phyloP scores from a whole-genome alignment of 805 yeast genomes.

The Teunomyces lycoperdinae region DNA sequence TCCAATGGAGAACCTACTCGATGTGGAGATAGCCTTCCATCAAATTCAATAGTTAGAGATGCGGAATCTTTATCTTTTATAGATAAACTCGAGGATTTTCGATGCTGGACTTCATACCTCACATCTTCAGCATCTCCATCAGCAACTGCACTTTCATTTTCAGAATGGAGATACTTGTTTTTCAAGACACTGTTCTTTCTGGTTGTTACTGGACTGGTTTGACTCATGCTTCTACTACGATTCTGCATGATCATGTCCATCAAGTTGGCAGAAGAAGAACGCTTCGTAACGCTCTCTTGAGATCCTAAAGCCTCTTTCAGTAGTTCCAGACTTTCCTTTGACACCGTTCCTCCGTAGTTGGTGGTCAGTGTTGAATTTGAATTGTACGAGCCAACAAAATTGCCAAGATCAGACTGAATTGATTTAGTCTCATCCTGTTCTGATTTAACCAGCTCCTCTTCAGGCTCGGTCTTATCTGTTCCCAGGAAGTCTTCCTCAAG shows the following conservation, averaged over 20 bases:
- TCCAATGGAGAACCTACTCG: constrained; percentile 8
- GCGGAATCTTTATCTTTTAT: neutral
- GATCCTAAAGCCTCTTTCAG: constrained; percentile 1
- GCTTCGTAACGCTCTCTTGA: constrained; percentile 12
- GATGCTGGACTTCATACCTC: neutral
- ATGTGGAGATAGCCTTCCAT: constrained; percentile 6
- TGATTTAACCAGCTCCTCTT: neutral
- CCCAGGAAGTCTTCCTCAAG: constrained; percentile 31
- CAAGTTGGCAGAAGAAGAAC: constrained; percentile 18
- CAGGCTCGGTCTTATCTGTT: constrained; percentile 3
- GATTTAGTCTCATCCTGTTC: constrained; percentile 22
- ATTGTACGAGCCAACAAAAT: constrained; percentile 40
- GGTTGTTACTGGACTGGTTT: constrained; percentile 14
- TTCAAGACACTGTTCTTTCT: constrained; percentile 5
- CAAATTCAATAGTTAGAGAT: constrained; percentile 1
- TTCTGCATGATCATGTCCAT: constrained; percentile 20
- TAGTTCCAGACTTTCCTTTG: neutral
- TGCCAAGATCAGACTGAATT: constrained; percentile 36
- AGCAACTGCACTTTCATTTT: constrained; percentile 20
- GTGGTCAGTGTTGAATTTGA: constrained; percentile 42
- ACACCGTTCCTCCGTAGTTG: constrained; percentile 24
- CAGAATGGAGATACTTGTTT: constrained; percentile 7
- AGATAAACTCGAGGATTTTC: neutral
- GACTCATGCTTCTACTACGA: constrained; percentile 15
- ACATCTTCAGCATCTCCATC: constrained; percentile 20